phyloP scores from a whole-genome alignment of 148 eudicot genomes.

The Drosera capensis region DNA sequence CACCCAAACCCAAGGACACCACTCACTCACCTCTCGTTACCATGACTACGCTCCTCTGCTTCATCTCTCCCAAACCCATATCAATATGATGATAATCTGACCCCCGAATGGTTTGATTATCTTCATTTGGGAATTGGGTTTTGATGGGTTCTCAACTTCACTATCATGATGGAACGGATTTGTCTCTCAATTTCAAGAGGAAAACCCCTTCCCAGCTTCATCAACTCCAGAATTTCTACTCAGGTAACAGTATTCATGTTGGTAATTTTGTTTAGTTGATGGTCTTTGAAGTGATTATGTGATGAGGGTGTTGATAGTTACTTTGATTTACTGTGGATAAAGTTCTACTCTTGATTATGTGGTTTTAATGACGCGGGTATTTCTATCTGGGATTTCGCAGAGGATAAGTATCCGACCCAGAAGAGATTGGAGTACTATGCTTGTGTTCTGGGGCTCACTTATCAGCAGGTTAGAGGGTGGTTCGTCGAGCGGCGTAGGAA shows the following conservation, averaged over 20 bases:
- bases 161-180: too few relatives aligned
- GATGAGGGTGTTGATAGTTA: not conserved
- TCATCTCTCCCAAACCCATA: too few relatives aligned
- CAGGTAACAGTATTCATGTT: slow-evolving; percentile 11
- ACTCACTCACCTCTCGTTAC: too few relatives aligned
- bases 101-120: too few relatives aligned
- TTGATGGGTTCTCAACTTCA: too few relatives aligned
- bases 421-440: slow-evolving; percentile 27
- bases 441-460: slow-evolving; percentile 22
- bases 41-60: too few relatives aligned
- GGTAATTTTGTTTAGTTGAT: not conserved
- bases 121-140: too few relatives aligned
- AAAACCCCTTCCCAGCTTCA: slow-evolving; percentile 33
- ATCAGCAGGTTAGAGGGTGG: slow-evolving; percentile 30
- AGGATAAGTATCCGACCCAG: slow-evolving; percentile 26
- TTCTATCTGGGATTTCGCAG: slow-evolving; percentile 10
- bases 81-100: too few relatives aligned
- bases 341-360: not conserved
- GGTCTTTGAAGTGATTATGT: not conserved
- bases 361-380: not conserved
- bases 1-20: too few relatives aligned
- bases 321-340: not conserved
- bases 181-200: slow-evolving; percentile 10
- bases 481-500: slow-evolving; percentile 26
- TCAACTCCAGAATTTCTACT: slow-evolving; percentile 23